phyloP scores from a whole-genome alignment of 176 grass and related monocot species.

The Oryza nivara region DNA sequence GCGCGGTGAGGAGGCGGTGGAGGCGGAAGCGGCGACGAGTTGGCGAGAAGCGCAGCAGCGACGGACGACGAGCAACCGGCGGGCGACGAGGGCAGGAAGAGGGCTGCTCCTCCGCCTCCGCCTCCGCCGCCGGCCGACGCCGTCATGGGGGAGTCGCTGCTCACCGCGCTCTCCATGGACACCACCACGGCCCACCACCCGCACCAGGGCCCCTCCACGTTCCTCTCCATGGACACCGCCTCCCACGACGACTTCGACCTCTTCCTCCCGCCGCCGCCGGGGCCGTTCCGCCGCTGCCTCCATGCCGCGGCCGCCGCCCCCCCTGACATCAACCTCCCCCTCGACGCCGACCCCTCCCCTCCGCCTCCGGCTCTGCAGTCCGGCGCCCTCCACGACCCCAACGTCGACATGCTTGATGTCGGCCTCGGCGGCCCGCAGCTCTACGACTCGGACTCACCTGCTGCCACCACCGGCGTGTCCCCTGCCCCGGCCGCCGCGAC shows the following conservation, averaged over 20 bases:
- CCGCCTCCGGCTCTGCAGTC: slow-evolving; percentile 49
- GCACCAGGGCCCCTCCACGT: slow-evolving; percentile 79
- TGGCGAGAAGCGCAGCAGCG: slow-evolving; percentile 27
- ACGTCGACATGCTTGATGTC: slow-evolving; percentile 80
- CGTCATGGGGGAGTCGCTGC: slow-evolving; percentile 89
- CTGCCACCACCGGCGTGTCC: slow-evolving; percentile 8
- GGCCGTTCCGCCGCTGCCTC: slow-evolving; percentile 62
- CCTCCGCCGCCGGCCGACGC: slow-evolving; percentile 26
- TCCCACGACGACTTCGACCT: slow-evolving; percentile 66
- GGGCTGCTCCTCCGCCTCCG: slow-evolving; percentile 15
- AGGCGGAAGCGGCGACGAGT: slow-evolving; percentile 61
- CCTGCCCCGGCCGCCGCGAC: slow-evolving; percentile 9
- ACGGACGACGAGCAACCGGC: slow-evolving; percentile 51
- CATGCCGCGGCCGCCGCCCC: slow-evolving; percentile 59
- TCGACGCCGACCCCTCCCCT: slow-evolving; percentile 70
- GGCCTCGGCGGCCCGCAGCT: slow-evolving; percentile 69
- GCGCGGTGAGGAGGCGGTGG: slow-evolving; percentile 69
- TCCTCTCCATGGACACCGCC: slow-evolving; percentile 96
- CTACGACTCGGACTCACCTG: slow-evolving; percentile 64
- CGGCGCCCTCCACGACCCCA: slow-evolving; percentile 45
- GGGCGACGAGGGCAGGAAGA: slow-evolving; percentile 41
- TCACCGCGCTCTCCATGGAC: slow-evolving; percentile 96
- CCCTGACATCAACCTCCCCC: slow-evolving; percentile 93
- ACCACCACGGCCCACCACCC: slow-evolving; percentile 71
- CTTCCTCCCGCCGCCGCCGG: slow-evolving; percentile 58